Evolutionary conservation across 1,284 basidiomycete genomes (phyloP).

Genomic region (Ustilago sp.): DNA sequence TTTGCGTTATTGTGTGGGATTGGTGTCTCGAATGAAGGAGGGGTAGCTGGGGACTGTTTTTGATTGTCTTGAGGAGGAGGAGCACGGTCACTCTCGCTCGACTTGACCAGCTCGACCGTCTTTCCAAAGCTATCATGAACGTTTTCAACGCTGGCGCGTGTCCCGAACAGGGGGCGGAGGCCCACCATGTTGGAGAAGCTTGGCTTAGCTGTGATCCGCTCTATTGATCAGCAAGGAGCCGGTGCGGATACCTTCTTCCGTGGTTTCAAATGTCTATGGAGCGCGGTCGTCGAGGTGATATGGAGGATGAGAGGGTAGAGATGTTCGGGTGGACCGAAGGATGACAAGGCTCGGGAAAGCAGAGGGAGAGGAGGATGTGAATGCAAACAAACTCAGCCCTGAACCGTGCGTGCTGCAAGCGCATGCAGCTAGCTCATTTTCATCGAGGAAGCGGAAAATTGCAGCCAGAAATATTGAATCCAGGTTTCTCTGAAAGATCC

Average conservation of each 20-base stretch:
- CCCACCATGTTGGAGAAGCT: slow-evolving; percentile 16
- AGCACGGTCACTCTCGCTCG: slow-evolving; percentile 30
- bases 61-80: slow-evolving; percentile 2
- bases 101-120: slow-evolving; percentile 34
- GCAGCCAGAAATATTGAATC: background rate
- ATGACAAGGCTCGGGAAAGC: background rate
- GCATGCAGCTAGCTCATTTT: background rate
- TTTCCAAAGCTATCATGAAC: slow-evolving; percentile 41
- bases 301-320: background rate
- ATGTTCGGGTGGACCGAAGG: slow-evolving; percentile 1
- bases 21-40: background rate
- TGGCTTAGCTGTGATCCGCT: no score
- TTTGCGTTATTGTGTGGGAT: background rate
- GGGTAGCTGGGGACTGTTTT: background rate
- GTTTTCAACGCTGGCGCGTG: slow-evolving; percentile 35
- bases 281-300: background rate
- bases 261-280: background rate
- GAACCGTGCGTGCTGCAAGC: slow-evolving; percentile 10
- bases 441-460: background rate
- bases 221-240: no score
- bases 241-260: background rate
- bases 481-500: background rate
- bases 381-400: slow-evolving; percentile 6
- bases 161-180: slow-evolving; percentile 43
- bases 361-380: background rate